Evolutionary conservation across 345 rosid genomes (phyloP), one percentile per base, ranked within the genome.

Genomic region (Brassica cretica): DNA sequence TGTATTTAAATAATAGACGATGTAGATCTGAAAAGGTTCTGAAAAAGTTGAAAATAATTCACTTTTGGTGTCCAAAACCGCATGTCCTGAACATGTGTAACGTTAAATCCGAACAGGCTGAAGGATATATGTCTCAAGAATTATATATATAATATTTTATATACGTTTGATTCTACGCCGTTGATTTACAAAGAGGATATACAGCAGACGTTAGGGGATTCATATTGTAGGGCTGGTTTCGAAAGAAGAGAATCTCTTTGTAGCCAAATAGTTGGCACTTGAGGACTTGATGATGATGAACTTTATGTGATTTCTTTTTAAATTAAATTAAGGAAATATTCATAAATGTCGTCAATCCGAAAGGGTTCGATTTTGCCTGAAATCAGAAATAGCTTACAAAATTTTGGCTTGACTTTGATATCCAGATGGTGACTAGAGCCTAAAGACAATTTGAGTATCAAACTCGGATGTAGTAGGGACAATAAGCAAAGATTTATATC

Each of bases 11-110:
- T 46, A 46, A 46, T 46, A 46, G 15, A 14, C 15, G 53, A 51
- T 51, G 19, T 51, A 51, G 56, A 51, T 51, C 56, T 51, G 18
- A 39, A 39, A 39, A 37, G 7, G 7, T 8, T 6, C 7, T 58
- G 63, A 56, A 25, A 53, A 70, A 65, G 58, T 55, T 64, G 72
- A 25, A 5, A 77, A 77, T 65, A 39, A 71, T 71, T 65, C 76
- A 64, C 72, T 64, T 71, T 55, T 77, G 51, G 61, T 77, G 51
- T 56, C 35, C 6, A 51, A 64, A 64, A 65, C 6, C 81, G 71
- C 81, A 77, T 71, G 53, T 41, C 76, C 41, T 71, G 61, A 71
- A 71, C 76, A 71, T 77, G 76, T 71, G 76, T 78, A 39, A 78
- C 29, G 61, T 53, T 56, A 64, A 77, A 77, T 66, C 14, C 27